Conservation (phyloP, 2,329 filamentous ascomycete species). For the Ambrosiella cleistominuta region DNA sequence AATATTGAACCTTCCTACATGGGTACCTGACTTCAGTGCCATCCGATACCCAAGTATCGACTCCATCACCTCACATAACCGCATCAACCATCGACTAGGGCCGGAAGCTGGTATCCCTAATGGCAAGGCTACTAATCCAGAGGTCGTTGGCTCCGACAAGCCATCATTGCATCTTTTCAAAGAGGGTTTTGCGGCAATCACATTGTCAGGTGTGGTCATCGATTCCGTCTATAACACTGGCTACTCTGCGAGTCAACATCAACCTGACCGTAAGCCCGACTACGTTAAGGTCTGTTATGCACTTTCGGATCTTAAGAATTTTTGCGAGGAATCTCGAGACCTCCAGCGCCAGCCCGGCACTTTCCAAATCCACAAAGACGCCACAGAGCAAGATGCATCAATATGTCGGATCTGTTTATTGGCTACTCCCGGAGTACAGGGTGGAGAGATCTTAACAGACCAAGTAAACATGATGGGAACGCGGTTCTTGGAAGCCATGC, state of each 20-base stretch:
- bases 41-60: conserved; percentile 4
- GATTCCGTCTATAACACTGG: background rate
- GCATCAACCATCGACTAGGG: background rate
- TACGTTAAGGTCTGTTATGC: background rate
- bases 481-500: background rate
- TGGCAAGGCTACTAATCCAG: background rate
- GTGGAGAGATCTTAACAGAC: background rate
- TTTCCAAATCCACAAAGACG: conserved; percentile 4
- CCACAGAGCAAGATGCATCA: background rate
- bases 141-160: conserved; percentile 1
- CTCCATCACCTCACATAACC: background rate
- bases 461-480: background rate
- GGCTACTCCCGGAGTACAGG: background rate
- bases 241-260: background rate
- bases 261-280: background rate
- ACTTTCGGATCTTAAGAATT: background rate
- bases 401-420: background rate
- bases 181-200: background rate
- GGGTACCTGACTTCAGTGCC: conserved; percentile 6
- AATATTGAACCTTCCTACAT: background rate
- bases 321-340: conserved; percentile 2
- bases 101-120: background rate
- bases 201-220: conserved; percentile 4
- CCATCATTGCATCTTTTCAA: background rate
- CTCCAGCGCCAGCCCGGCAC: conserved; percentile 3